Conservation (phyloP, 108 stramenopile genomes). For the Fragilaria crotonensis region DNA sequence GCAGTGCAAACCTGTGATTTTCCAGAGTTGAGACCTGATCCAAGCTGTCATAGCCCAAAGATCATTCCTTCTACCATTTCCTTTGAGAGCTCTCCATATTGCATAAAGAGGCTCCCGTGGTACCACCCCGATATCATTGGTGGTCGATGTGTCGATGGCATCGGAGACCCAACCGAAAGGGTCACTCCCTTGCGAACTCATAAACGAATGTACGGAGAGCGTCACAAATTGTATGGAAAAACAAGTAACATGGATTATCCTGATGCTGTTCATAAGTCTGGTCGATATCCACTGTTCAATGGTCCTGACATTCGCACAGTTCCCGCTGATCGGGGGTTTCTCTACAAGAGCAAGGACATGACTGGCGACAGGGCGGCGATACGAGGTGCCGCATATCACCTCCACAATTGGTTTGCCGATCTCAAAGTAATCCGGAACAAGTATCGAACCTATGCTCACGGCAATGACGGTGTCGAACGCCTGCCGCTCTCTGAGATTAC, state of each 20-base stretch:
- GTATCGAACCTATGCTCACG: background rate
- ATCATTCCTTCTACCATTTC: slow-evolving; percentile 24
- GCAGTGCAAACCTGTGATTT: slow-evolving; percentile 48
- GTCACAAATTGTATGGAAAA: background rate
- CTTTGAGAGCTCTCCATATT: slow-evolving; percentile 40
- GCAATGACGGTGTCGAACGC: background rate
- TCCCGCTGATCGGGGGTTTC: background rate
- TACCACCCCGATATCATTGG: slow-evolving; percentile 47
- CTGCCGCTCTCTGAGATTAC: background rate
- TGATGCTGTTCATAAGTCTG: background rate
- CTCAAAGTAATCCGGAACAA: background rate
- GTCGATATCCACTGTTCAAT: background rate
- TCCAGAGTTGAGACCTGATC: slow-evolving; percentile 22
- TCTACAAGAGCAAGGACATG: background rate
- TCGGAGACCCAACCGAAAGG: background rate
- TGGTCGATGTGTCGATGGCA: slow-evolving; percentile 33
- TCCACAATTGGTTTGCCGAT: background rate
- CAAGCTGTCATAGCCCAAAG: slow-evolving; percentile 12
- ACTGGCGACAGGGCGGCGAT: background rate
- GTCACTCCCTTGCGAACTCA: background rate
- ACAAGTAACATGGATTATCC: background rate
- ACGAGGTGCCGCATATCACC: background rate
- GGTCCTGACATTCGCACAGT: background rate
- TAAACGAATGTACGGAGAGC: background rate
- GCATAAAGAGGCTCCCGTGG: slow-evolving; percentile 23